Evolutionary conservation across 192 early-diverging fungal genomes (phyloP).

Genomic region (Podochytrium sp.): DNA sequence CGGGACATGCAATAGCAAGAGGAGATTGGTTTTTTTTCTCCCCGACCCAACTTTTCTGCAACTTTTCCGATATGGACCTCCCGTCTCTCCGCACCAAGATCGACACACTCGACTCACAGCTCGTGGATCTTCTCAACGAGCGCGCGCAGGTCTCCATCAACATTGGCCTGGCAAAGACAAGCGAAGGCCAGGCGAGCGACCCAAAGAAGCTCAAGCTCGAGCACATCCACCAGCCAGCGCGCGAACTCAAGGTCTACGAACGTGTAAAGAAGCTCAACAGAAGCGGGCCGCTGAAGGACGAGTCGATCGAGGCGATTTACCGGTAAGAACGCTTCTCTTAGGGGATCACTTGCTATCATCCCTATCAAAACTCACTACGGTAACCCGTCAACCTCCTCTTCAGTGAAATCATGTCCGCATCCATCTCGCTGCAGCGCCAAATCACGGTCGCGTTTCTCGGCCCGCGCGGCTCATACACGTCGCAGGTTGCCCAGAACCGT

Average conservation of each 20-base stretch:
- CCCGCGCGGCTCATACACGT: slow-evolving; percentile 86
- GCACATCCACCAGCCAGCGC: slow-evolving; percentile 65
- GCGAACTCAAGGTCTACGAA: slow-evolving; percentile 79
- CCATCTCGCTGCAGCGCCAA: slow-evolving; percentile 79
- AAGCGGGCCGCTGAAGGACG: slow-evolving; percentile 75
- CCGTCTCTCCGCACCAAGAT: slow-evolving; percentile 47
- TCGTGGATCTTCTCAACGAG: slow-evolving; percentile 81
- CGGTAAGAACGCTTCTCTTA: slow-evolving; percentile 34
- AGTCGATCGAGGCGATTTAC: slow-evolving; percentile 72
- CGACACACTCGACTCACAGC: slow-evolving; percentile 72
- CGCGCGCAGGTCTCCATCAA: slow-evolving; percentile 79
- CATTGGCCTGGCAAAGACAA: slow-evolving; percentile 65
- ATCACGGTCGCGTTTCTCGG: slow-evolving; percentile 89
- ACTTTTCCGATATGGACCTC: slow-evolving; percentile 26
- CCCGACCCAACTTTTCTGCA: not conserved
- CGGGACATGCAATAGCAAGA: too few relatives aligned
- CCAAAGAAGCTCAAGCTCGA: not conserved
- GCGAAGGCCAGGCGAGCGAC: not conserved
- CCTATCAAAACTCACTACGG: not conserved
- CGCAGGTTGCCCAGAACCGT: slow-evolving; percentile 79
- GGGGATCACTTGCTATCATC: not conserved
- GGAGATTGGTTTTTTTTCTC: too few relatives aligned
- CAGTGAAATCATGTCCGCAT: slow-evolving; percentile 85
- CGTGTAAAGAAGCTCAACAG: slow-evolving; percentile 71
- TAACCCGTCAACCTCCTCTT: not conserved